phyloP scores from a whole-genome alignment of 2,329 filamentous ascomycete genomes.

The Fusarium lateritium region DNA sequence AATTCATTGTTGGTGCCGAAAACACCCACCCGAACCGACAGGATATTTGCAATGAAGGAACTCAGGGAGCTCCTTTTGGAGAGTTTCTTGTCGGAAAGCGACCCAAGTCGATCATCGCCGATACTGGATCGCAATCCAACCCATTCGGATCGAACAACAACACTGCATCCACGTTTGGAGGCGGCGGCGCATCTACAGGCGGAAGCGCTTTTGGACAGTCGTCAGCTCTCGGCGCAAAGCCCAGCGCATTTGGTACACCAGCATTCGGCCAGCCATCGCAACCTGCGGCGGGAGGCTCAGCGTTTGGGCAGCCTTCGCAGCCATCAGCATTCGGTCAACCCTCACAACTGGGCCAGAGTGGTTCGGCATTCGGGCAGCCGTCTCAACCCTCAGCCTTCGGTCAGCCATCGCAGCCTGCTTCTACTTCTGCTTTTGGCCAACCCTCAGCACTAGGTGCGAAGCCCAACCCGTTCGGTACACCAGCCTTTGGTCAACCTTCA shows the following conservation, averaged over 20 bases:
- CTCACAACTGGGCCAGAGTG: slow-evolving; percentile 29
- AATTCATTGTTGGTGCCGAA: slow-evolving; percentile 75
- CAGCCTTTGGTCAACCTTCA: slow-evolving; percentile 56
- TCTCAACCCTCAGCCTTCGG: slow-evolving; percentile 47
- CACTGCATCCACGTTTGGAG: slow-evolving; percentile 52
- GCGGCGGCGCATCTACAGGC: slow-evolving; percentile 46
- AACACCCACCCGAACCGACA: slow-evolving; percentile 82
- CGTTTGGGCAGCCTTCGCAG: slow-evolving; percentile 51
- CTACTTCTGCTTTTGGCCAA: slow-evolving; percentile 36
- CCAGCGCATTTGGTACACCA: slow-evolving; percentile 52
- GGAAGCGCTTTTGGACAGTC: slow-evolving; percentile 54
- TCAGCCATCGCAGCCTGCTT: slow-evolving; percentile 52
- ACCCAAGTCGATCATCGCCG: slow-evolving; percentile 46
- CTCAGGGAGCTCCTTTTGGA: slow-evolving; percentile 60
- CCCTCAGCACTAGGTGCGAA: slow-evolving; percentile 37
- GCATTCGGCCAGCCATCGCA: slow-evolving; percentile 58
- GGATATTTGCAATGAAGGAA: slow-evolving; percentile 70
- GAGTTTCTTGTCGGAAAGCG: slow-evolving; percentile 61
- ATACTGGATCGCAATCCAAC: slow-evolving; percentile 53
- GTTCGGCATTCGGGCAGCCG: slow-evolving; percentile 54
- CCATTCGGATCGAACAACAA: slow-evolving; percentile 58
- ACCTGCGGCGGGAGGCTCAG: slow-evolving; percentile 48
- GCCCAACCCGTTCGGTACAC: slow-evolving; percentile 42
- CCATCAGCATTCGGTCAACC: slow-evolving; percentile 61
- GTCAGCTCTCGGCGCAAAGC: slow-evolving; percentile 52